Evolutionary conservation across 108 stramenopile species (phyloP), one percentile per base, ranked within the genome.

Genomic region (Skeletonema grethae): DNA sequence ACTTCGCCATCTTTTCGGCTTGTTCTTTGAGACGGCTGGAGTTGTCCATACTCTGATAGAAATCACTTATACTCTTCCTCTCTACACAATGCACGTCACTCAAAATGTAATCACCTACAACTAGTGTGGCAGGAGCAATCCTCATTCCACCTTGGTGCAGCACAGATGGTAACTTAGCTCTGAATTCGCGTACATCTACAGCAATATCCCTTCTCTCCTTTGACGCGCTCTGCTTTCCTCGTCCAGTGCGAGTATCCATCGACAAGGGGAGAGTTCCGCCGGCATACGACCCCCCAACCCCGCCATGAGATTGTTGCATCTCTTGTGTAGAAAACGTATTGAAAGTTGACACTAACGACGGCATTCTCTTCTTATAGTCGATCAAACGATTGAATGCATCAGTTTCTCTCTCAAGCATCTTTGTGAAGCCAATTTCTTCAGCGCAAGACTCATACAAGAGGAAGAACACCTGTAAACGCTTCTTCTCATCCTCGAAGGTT

Each of bases 171-270:
- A 99, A 73, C 4, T 92, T 79, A 25, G 96, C 89, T n/a, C 99
- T 84, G 67, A 99, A 99, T 77, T 99, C 99, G 34, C 99, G 87
- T 29, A 98, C 93, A 79, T 99, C 99, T 5, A 98, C 98, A 28
- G 89, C 89, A 80, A 95, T 88, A 65, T 95, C 90, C 35, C 94
- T 84, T 59, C 72, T 61, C 59, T 90, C 87, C 20, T 82, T 56
- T 15, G 50, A 39, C 0, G 48, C 18, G 18, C 74, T 80, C 45
- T 77, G 63, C 60, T 87, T 88, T 30, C 93, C 90, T 16, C 85
- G 71, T 0, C 87, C 91, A 34, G 82, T 78, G 5, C 94, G 77
- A 34, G 90, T 91, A 58, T 95, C 94, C 75, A 90, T 84, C 1
- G 91, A 88, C 53, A 94, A 72, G 1, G 93, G 93, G 9, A 93